phyloP scores from a whole-genome alignment of 768 basidiomycete genomes.

The Gymnopilus junonius region DNA sequence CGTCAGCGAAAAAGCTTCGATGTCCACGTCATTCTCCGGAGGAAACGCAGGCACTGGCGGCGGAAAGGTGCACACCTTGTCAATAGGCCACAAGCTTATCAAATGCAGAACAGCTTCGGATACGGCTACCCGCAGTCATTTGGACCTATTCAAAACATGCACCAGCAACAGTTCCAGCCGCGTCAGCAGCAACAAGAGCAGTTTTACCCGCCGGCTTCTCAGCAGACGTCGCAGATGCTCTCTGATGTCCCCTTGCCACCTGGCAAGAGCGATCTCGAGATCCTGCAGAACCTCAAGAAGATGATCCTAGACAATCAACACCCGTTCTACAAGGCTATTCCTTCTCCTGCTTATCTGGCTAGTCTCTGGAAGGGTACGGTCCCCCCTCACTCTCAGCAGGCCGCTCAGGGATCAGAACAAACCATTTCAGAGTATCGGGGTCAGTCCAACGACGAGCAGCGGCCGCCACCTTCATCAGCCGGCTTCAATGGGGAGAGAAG shows the following conservation, averaged over 20 bases:
- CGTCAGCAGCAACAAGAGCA: conserved; percentile 27
- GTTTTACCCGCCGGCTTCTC: conserved; percentile 22
- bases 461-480: background rate
- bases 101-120: conserved; percentile 38
- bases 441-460: conserved; percentile 6
- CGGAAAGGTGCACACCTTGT: conserved; percentile 27
- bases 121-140: conserved; percentile 41
- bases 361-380: conserved; percentile 65
- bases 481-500: background rate
- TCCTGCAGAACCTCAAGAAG: conserved; percentile 75
- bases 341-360: conserved; percentile 68
- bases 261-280: conserved; percentile 71
- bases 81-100: conserved; percentile 33
- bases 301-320: conserved; percentile 76
- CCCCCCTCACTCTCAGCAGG: conserved; percentile 11
- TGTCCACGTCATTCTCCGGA: conserved; percentile 37
- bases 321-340: conserved; percentile 67
- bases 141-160: conserved; percentile 28
- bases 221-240: conserved; percentile 15
- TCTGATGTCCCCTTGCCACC: conserved; percentile 40
- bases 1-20: conserved; percentile 52
- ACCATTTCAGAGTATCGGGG: background rate
- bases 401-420: background rate
- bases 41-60: conserved; percentile 14
- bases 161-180: conserved; percentile 31